phyloP scores from a whole-genome alignment of 345 rosid genomes.

The Salix purpurea region DNA sequence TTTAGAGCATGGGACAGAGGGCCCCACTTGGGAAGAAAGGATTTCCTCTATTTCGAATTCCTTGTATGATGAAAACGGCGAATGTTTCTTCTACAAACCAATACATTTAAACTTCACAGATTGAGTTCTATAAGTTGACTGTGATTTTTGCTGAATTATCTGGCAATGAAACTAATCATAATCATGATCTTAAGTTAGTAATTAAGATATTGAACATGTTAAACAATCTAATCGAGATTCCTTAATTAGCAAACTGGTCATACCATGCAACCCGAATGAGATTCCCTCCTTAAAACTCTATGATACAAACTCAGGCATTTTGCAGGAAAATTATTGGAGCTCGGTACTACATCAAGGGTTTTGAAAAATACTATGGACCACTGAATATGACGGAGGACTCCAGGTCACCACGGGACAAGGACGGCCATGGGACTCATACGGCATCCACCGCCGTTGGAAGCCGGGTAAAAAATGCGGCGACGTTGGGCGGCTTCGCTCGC shows the following conservation, averaged over 20 bases:
- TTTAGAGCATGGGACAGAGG: not conserved
- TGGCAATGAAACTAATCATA: not conserved
- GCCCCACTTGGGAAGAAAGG: not conserved
- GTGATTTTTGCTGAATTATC: too few species aligned
- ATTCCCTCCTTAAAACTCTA: not conserved
- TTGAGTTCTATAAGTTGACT: too few species aligned
- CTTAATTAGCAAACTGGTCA: not conserved
- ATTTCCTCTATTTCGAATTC: not conserved
- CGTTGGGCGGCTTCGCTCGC: constrained; percentile 58
- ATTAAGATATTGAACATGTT: not conserved
- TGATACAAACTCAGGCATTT: not conserved
- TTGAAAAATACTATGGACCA: constrained; percentile 31
- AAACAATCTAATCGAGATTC: not conserved
- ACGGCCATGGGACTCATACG: constrained; percentile 87
- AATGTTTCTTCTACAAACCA: too few species aligned
- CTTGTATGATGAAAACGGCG: too few species aligned
- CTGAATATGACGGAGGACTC: constrained; percentile 55
- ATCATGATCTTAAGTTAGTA: not conserved
- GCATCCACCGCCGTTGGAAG: constrained; percentile 69
- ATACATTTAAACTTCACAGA: too few species aligned
- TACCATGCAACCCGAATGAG: not conserved
- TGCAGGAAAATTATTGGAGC: constrained; percentile 82
- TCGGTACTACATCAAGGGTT: constrained; percentile 61
- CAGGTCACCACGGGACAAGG: constrained; percentile 63
- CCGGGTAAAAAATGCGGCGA: constrained; percentile 36